Evolutionary conservation across 345 rosid species (phyloP), one percentile per base, ranked within the genome.

Genomic region (Adansonia digitata): DNA sequence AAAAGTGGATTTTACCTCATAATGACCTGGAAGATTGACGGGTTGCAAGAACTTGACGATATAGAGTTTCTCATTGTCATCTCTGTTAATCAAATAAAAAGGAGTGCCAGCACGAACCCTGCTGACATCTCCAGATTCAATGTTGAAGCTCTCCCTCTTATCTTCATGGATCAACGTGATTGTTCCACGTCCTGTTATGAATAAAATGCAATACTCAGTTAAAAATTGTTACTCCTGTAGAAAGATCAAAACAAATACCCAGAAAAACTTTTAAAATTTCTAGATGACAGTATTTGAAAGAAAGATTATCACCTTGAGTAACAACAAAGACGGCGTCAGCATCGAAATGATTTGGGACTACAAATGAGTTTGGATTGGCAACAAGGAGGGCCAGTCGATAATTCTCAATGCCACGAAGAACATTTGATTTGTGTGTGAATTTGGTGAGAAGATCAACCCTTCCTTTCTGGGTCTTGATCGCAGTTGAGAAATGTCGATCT

Each of bases 391-490:
- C 79, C 0, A 86, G 26, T 3, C 87, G 74, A 74, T 77, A 85
- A 35, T 84, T 77, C 65, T 84, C 82, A 12, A 89, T 34, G 14
- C 83, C 90, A 0, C 62, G 76, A 24, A 86, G 87, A 49, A 89
- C 82, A 75, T 83, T 64, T 1, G 88, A 89, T 40, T 68, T 75
- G 14, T 84, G 20, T 29, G 74, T 68, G 82, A 88, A 89, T 59
- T 51, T 74, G 7, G 75, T 71, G 45, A 88, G 82, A 35, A 82
- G 51, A 20, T 52, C 40, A 1, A 84, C 55, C 10, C 77, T 64
- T 71, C 90, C 94, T 24, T 81, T 81, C 55, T 71, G 65, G 17
- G 81, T 80, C 74, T 77, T 59, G 13, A 72, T 52, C 27, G 20
- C 7, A 29, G 80, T 71, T 3, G 1, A 10, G 59, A 86, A 85